Evolutionary conservation across 139 green algal species (phyloP), one percentile per base, ranked within the genome.

Genomic region (Picochlorum sp.): DNA sequence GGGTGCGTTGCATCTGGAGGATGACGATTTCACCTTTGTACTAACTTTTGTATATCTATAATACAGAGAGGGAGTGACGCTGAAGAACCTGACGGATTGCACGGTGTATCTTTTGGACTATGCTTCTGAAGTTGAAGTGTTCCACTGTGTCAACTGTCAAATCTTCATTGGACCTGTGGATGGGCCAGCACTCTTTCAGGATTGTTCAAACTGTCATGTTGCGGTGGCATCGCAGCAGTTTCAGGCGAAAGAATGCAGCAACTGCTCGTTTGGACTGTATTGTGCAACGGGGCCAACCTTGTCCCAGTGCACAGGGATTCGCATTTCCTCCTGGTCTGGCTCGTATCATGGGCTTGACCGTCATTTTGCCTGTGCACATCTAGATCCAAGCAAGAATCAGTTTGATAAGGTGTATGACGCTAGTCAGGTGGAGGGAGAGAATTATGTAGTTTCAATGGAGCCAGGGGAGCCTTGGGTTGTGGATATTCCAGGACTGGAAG

Each of bases 101-200:
- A 76, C 59, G 38, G 74, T 86, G 1, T 86, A 81, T 70, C 61
- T 86, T 9, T 60, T 86, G 38, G 80, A 86, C 65, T 75, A 82
- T 38, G 68, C 80, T 14, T 58, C 49, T 10, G 67, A 84, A 46
- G 74, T 86, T 10, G 73, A 84, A 47, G 71, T 84, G 8, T 66
- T 44, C 51, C 58, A 79, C 58, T 80, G 71, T 61, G 66, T 13
- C 21, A 72, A 79, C 62, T 86, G 72, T 62, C 60, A 82, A 44
- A 84, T 86, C 49, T 84, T 86, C 47, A 80, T 84, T 14, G 80
- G 79, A 7, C 80, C 80, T 8, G 74, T 84, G 52, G 76, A 82
- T 57, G 80, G 80, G 11, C 65, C 74, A 13, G 80, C 68, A 9
- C 63, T 82, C 28, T 86, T 86, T 30, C 21, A 72, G 2, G 47